Base-by-base conservation (phyloP, 495 filamentous ascomycete species). In the Aspergillus ostianus region DNA sequence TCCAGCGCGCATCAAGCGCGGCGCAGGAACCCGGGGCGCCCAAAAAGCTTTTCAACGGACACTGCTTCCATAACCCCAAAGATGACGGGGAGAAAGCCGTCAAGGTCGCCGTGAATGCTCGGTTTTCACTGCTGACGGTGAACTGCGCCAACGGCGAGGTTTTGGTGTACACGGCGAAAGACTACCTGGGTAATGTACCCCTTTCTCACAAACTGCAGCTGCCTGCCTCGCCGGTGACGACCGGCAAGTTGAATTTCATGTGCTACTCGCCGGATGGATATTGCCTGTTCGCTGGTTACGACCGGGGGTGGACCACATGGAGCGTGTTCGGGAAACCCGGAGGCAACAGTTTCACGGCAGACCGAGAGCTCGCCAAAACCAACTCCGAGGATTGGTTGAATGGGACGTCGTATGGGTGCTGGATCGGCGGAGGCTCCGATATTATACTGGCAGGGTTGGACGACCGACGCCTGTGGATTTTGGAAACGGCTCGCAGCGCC, bases 211-310 rank as follows among this genome's bases (percentile, higher is more conserved):
- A 82, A 47, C 82, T 97, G 36, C 80, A 77, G 50, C 74, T 86
- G 0, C 85, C 90, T 8, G 85, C 84, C 2, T 89, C 90, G 8
- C 67, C 72, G 6, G 63, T 76, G 21, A 81, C 85, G 3, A 85
- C 89, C 7, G 95, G 95, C 3, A 64, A 68, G 19, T 70, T 97
- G 48, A 90, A 82, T 4, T 90, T 87, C 23, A 77, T 99, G 60
- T 85, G 70, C 62, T 99, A 96, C 78, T 97, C 95, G 10, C 91
- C 94, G 0, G 95, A 99, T 68, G 95, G 95, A 44, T 97, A 98
- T 69, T 96, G 93, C 67, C 82, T 98, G 4, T 96, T 99, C 72
- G 92, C 89, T 46, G 95, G 94, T 21, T 98, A 92, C 67, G 89
- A 95, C 61, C 86, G 85, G 60, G 95, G 95, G 13, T 99, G 95